A percentile compares a stretch with the other conserved stretches of the same genome.
phyloP scores from a whole-genome alignment of 2,329 filamentous ascomycete species.

The Apiospora sp. region DNA sequence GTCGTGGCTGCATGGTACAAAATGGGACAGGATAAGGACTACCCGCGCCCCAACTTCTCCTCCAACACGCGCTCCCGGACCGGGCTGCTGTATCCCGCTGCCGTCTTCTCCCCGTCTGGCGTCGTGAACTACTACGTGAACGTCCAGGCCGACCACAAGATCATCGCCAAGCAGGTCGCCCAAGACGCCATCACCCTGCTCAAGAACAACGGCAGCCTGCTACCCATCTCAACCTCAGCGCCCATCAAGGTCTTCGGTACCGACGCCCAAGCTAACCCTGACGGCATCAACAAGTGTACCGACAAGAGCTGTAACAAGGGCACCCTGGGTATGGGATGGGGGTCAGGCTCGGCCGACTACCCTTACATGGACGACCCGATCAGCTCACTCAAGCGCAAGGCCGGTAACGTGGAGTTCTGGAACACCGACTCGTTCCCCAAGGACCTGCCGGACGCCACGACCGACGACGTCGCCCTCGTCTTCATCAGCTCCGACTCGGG shows the following conservation, averaged over 20 bases:
- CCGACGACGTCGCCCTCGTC: slow-evolving; percentile 27
- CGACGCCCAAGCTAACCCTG: slow-evolving; percentile 57
- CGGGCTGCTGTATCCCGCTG: slow-evolving; percentile 64
- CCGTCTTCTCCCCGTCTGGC: slow-evolving; percentile 65
- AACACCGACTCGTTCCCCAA: slow-evolving; percentile 68
- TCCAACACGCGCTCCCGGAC: slow-evolving; percentile 62
- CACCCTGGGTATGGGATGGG: slow-evolving; percentile 77
- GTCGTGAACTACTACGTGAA: slow-evolving; percentile 75
- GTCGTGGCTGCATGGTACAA: slow-evolving; percentile 67
- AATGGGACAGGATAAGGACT: slow-evolving; percentile 61
- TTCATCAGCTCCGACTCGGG: slow-evolving; percentile 72
- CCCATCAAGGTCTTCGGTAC: slow-evolving; percentile 60
- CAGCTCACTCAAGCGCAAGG: slow-evolving; percentile 62
- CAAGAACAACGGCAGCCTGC: slow-evolving; percentile 58
- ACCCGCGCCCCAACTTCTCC: slow-evolving; percentile 60
- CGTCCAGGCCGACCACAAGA: slow-evolving; percentile 61
- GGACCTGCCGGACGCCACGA: slow-evolving; percentile 22
- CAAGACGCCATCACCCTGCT: slow-evolving; percentile 66
- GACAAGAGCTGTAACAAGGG: slow-evolving; percentile 75
- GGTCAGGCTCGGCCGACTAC: slow-evolving; percentile 72
- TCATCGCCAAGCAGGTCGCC: slow-evolving; percentile 50
- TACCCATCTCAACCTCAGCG: slow-evolving; percentile 33
- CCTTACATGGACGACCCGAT: slow-evolving; percentile 74
- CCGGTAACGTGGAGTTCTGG: slow-evolving; percentile 61
- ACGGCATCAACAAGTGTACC: slow-evolving; percentile 71